A percentile compares a stretch with the other conserved stretches of the same genome.
Conservation (phyloP, 23 red algal genomes). For the Porphyridium purpureum region DNA sequence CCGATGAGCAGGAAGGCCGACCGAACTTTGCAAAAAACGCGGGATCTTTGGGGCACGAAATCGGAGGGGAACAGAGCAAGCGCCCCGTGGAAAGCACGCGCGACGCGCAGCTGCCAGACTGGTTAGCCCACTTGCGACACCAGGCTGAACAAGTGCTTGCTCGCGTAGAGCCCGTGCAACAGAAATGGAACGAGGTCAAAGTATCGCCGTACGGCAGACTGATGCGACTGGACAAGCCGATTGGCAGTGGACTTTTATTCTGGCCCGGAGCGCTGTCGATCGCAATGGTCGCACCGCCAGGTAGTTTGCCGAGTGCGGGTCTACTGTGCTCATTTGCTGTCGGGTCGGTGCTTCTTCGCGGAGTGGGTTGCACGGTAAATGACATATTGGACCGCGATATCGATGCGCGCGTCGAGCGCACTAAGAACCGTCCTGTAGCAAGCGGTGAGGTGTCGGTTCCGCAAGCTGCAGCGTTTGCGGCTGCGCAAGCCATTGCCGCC, state of each 20-base stretch:
- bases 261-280: slow-evolving; percentile 67
- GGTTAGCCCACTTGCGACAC: too few species aligned
- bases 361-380: slow-evolving; percentile 90
- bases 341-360: slow-evolving; percentile 66
- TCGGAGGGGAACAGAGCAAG: too few species aligned
- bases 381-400: slow-evolving; percentile 84
- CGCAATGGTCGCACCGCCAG: slow-evolving; percentile 5
- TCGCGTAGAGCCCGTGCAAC: too few species aligned
- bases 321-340: slow-evolving; percentile 32
- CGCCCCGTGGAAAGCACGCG: too few species aligned
- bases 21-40: too few species aligned
- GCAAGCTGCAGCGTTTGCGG: slow-evolving; percentile 17
- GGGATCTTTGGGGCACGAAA: too few species aligned
- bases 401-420: slow-evolving; percentile 41
- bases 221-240: slow-evolving; percentile 63
- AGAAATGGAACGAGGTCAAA: too few species aligned
- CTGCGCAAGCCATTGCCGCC: slow-evolving; percentile 24
- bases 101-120: too few species aligned
- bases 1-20: too few species aligned
- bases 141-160: too few species aligned
- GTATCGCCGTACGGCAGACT: slow-evolving; percentile 48
- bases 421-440: slow-evolving; percentile 51
- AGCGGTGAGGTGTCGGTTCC: slow-evolving; percentile 23
- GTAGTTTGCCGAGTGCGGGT: background rate
- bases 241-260: slow-evolving; percentile 54